A percentile compares a stretch with the other conserved stretches of the same genome.
Evolutionary conservation across 768 basidiomycete species (phyloP).

Genomic region (Rickenella mellea): DNA sequence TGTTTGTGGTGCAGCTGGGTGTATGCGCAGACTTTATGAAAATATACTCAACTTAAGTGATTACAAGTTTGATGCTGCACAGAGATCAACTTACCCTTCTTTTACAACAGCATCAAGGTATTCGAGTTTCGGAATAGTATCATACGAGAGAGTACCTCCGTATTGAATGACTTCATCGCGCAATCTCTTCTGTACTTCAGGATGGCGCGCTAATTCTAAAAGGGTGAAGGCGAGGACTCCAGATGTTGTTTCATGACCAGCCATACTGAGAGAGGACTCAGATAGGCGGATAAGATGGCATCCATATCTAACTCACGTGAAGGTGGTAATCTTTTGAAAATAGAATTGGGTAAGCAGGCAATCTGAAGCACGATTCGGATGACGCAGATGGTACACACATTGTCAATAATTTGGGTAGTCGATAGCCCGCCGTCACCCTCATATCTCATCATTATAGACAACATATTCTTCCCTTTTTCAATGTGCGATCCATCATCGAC

Average conservation of each 20-base stretch:
- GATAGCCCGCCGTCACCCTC: slow-evolving; percentile 9
- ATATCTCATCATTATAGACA: slow-evolving; percentile 12
- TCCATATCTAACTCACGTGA: slow-evolving; percentile 14
- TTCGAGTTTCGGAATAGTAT: slow-evolving; percentile 38
- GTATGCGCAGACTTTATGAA: neutral
- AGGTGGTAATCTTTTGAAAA: slow-evolving; percentile 20
- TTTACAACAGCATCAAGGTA: slow-evolving; percentile 46
- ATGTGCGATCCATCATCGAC: slow-evolving; percentile 9
- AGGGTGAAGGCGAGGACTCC: slow-evolving; percentile 28
- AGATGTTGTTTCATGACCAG: slow-evolving; percentile 34
- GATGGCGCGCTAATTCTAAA: slow-evolving; percentile 36
- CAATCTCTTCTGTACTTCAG: slow-evolving; percentile 34
- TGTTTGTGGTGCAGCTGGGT: neutral
- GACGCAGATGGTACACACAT: slow-evolving; percentile 15
- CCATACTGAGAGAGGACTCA: slow-evolving; percentile 18
- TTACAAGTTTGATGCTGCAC: slow-evolving; percentile 33
- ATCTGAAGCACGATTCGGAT: slow-evolving; percentile 5
- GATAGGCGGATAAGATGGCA: neutral
- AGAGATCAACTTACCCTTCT: too few species aligned
- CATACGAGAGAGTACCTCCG: slow-evolving; percentile 41
- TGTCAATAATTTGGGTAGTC: slow-evolving; percentile 13
- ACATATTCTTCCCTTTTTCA: slow-evolving; percentile 12
- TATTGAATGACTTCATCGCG: slow-evolving; percentile 31
- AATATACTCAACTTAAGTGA: slow-evolving; percentile 27
- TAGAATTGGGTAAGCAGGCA: neutral